Evolutionary conservation across 2,329 filamentous ascomycete species (phyloP), one percentile per base, ranked within the genome.

Genomic region (Lachnellula occidentalis): DNA sequence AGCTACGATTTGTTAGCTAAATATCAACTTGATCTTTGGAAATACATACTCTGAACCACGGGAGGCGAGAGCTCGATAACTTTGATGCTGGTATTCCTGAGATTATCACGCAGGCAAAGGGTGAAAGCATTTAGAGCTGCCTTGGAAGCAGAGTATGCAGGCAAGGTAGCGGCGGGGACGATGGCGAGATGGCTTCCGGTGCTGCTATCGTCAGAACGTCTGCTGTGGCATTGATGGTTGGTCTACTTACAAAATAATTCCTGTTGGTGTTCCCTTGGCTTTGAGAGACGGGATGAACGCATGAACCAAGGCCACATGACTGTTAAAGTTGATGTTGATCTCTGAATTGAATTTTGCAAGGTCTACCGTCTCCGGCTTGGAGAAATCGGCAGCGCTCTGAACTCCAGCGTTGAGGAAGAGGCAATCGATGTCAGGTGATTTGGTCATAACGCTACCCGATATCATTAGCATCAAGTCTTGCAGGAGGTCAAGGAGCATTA

Each of bases 331-430:
- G 47, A 68, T 67, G 2, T 63, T 67, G 7, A 76, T 60, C 53
- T 78, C 73, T 1, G 60, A 51, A 48, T 72, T 61, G 51, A 77
- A 70, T 0, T 58, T 41, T 1, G 57, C 45, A 3, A 77, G 63
- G 45, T 74, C 64, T 49, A 79, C 71, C 4, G 66, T 71, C 5
- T 69, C 69, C 3, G 78, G 76, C 17, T 71, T 65, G 5, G 72
- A 68, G 62, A 82, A 76, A 66, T 79, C 69, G 42, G 78, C 67
- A 1, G 63, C 64, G 27, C 71, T 69, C 64, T 85, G 80, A 34
- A 80, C 72, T 8, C 80, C 81, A 0, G 81, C 76, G 64, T 83
- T 84, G 49, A 85, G 69, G 52, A 85, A 67, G 24, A 86, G 64
- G 60, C 75, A 76, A 67, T 83, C 80, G 27, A 85, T 74, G 27